phyloP scores from a whole-genome alignment of 441 rosid genomes.

The Dalechampia spathulata region DNA sequence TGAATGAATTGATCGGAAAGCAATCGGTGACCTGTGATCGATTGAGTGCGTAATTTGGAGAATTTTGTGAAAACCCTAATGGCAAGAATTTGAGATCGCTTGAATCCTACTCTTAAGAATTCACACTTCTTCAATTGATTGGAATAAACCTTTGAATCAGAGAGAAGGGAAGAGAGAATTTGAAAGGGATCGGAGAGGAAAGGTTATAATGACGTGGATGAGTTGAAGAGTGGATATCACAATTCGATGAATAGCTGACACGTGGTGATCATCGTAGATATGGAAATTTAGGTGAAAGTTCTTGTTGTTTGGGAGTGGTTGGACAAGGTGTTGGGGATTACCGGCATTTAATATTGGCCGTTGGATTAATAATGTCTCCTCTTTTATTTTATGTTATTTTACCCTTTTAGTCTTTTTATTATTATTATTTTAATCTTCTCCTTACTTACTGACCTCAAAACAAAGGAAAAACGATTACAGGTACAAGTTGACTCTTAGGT shows the following conservation, averaged over 20 bases:
- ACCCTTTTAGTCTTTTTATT: neutral
- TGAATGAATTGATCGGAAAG: slow-evolving; percentile 32
- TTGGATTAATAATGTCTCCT: neutral
- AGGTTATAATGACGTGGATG: neutral
- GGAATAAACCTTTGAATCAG: slow-evolving; percentile 14
- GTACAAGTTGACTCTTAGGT: no score
- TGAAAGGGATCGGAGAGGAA: neutral
- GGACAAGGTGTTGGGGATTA: neutral
- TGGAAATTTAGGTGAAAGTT: slow-evolving; percentile 1
- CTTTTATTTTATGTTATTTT: neutral
- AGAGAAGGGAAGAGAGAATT: neutral
- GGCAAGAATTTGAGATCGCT: slow-evolving; percentile 20
- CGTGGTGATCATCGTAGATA: neutral
- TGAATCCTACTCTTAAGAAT: slow-evolving; percentile 23
- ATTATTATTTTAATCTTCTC: neutral
- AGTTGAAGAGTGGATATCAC: neutral
- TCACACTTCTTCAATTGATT: neutral
- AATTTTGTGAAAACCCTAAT: slow-evolving; percentile 12
- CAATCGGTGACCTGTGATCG: neutral
- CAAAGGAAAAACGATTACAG: no score
- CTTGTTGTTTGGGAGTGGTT: neutral
- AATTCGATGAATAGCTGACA: slow-evolving; percentile 2
- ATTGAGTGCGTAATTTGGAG: neutral
- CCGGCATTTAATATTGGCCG: neutral
- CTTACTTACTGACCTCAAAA: no score